Percentiles rank a stretch among this genome's conserved stretches.
Conservation (phyloP, 306 rosid species). For the Adenanthera pavonina region DNA sequence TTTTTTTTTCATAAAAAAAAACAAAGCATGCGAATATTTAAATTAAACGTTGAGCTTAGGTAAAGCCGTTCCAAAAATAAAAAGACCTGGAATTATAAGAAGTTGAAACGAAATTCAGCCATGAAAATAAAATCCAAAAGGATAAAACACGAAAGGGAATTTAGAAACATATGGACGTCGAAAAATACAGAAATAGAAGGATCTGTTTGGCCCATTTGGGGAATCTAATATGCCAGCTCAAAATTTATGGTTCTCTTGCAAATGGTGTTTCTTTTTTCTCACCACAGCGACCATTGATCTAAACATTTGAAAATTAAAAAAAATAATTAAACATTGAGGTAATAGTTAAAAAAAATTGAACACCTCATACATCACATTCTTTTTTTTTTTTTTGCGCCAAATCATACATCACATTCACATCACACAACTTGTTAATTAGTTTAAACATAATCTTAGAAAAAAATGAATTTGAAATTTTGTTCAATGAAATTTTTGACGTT, state of each 20-base stretch:
- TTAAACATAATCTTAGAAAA: not conserved
- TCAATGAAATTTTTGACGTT: not conserved
- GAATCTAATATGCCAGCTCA: no score
- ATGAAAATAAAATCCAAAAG: not conserved
- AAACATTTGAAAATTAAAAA: not conserved
- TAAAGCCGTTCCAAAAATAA: not conserved
- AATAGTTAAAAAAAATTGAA: not conserved
- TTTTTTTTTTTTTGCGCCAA: no score
- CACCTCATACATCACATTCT: not conserved
- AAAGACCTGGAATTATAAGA: not conserved
- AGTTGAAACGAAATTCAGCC: not conserved
- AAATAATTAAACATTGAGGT: not conserved
- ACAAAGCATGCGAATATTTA: no score
- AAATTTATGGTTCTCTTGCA: not conserved
- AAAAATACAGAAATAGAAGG: no score
- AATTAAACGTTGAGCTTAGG: not conserved
- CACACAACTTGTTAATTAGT: not conserved
- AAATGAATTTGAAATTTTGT: not conserved
- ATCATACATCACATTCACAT: no score
- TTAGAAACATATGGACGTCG: no score
- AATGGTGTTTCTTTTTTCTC: not conserved
- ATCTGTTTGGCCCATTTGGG: no score
- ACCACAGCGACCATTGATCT: not conserved
- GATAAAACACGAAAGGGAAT: not conserved
- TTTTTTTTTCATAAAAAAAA: no score